Percentiles rank a stretch among this genome's conserved stretches.
Conservation (phyloP, 768 basidiomycete genomes). For the Gloeostereum incarnatum region DNA sequence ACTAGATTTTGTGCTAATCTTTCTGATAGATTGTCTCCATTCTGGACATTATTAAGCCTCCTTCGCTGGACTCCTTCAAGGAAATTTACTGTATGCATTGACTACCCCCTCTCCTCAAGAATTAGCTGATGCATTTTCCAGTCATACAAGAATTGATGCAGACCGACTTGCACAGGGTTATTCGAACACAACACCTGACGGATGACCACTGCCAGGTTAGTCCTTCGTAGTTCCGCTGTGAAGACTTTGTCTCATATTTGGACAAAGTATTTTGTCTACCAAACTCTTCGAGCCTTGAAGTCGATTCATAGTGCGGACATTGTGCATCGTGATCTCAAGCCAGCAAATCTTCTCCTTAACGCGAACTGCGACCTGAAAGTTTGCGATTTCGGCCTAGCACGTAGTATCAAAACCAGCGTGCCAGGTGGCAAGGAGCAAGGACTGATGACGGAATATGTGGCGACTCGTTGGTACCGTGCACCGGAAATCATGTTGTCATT, state of each 20-base stretch:
- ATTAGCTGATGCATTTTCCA: constrained; percentile 15
- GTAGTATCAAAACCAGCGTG: constrained; percentile 49
- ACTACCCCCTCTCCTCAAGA: constrained; percentile 5
- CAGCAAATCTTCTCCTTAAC: constrained; percentile 82
- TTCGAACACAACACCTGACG: constrained; percentile 81
- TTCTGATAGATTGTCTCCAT: constrained; percentile 75
- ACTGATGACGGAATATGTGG: constrained; percentile 79
- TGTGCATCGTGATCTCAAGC: constrained; percentile 72
- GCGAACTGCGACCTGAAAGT: constrained; percentile 87
- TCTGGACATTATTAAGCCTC: constrained; percentile 82
- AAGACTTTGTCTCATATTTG: constrained; percentile 5
- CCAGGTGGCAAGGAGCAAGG: constrained; percentile 53
- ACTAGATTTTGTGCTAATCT: constrained; percentile 5
- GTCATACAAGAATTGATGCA: constrained; percentile 87
- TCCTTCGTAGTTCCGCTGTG: constrained; percentile 1
- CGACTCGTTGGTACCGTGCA: constrained; percentile 89
- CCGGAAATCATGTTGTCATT: constrained; percentile 94
- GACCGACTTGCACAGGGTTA: constrained; percentile 86
- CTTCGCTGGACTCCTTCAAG: constrained; percentile 65
- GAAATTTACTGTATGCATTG: constrained; percentile 69
- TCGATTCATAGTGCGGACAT: constrained; percentile 85
- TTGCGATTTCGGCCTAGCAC: constrained; percentile 81
- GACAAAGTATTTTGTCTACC: constrained; percentile 74
- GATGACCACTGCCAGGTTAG: constrained; percentile 82
- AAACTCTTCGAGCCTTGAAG: constrained; percentile 81